phyloP scores from a whole-genome alignment of 2,329 filamentous ascomycete species.

The Pseudogymnoascus sp. region DNA sequence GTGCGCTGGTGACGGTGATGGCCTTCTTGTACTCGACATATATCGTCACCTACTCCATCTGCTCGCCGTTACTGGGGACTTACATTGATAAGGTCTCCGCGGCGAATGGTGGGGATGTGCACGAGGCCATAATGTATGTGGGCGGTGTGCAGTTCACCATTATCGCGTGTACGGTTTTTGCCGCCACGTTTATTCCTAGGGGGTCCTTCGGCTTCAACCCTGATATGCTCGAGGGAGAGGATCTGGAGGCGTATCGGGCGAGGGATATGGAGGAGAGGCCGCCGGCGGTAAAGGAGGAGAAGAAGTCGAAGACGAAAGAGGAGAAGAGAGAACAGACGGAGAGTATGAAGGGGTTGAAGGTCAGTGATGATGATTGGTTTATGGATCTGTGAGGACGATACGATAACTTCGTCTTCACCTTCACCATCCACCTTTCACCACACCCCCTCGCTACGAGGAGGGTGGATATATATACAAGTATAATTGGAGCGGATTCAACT shows the following conservation, averaged over 20 bases:
- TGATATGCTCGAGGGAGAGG: conserved; percentile 32
- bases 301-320: background rate
- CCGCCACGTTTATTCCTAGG: conserved; percentile 38
- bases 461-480: background rate
- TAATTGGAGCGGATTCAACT: conserved; percentile 1
- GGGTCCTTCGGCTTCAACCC: conserved; percentile 38
- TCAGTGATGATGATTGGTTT: background rate
- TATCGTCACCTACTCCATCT: conserved; percentile 39
- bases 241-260: conserved; percentile 23
- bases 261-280: background rate
- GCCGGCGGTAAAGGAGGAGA: background rate
- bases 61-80: conserved; percentile 35
- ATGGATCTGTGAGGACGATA: background rate
- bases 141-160: conserved; percentile 41
- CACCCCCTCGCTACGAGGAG: background rate
- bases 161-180: conserved; percentile 33
- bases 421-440: background rate
- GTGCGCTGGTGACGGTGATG: conserved; percentile 42
- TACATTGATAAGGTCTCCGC: conserved; percentile 38
- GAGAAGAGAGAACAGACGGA: background rate
- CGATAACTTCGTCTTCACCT: background rate
- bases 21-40: conserved; percentile 42
- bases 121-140: conserved; percentile 34
- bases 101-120: conserved; percentile 29
- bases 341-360: background rate